Evolutionary conservation across 2,329 filamentous ascomycete genomes (phyloP).

Genomic region (Claviceps humidiphila): DNA sequence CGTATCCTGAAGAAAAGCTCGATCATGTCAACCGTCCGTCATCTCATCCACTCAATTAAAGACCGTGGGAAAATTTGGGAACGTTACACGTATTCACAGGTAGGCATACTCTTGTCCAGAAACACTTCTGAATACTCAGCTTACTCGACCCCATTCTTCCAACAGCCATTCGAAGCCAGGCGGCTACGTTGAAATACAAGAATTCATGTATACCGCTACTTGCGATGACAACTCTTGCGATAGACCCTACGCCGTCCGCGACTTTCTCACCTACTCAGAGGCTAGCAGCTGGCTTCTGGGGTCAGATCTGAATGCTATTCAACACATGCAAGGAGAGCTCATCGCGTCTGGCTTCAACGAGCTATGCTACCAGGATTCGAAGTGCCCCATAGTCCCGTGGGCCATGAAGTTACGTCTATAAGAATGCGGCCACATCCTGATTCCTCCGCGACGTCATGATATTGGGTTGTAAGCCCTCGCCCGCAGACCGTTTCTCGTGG

Average conservation of each 20-base stretch:
- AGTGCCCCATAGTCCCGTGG: conserved; percentile 37
- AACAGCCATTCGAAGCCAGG: conserved; percentile 36
- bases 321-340: conserved; percentile 22
- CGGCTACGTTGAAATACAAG: conserved; percentile 36
- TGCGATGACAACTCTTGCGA: conserved; percentile 32
- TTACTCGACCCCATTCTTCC: background rate
- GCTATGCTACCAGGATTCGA: conserved; percentile 27
- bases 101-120: conserved; percentile 12
- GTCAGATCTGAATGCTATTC: conserved; percentile 28
- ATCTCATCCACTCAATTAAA: conserved; percentile 31
- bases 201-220: conserved; percentile 26
- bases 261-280: conserved; percentile 25
- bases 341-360: conserved; percentile 27
- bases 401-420: conserved; percentile 27
- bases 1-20: conserved; percentile 29
- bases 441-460: conserved; percentile 26
- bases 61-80: conserved; percentile 27
- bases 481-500: conserved; percentile 24
- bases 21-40: conserved; percentile 36
- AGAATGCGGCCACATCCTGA: conserved; percentile 28
- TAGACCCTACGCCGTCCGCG: conserved; percentile 32
- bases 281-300: conserved; percentile 29
- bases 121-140: background rate
- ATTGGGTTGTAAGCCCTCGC: conserved; percentile 25
- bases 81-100: conserved; percentile 24